Evolutionary conservation across 2,329 filamentous ascomycete genomes (phyloP), one percentile per base, ranked within the genome.

Genomic region (Cryphonectria japonica): DNA sequence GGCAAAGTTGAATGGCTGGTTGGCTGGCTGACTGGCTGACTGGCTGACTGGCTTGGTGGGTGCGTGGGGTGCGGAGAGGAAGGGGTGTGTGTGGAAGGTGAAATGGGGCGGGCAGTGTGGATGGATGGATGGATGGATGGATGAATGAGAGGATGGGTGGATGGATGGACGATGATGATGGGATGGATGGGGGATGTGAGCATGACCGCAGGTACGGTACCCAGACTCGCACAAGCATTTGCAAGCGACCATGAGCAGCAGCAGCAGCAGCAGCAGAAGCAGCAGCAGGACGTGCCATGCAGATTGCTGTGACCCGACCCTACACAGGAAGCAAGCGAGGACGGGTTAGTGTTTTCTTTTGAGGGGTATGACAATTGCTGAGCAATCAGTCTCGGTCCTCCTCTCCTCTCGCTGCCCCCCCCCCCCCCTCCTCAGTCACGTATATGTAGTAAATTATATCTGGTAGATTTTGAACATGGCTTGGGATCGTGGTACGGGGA

Each of bases 181-280:
- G 29, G 26, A 26, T 26, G 26, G 26, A 26, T 26, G 26, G 26
- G 16, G 54, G 54, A 34, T 39, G 59, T 34, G 59, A 61, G 59
- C 59, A 61, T 61, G 59, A 61, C 59, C 32, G 59, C 59, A 61
- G 59, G 59, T 61, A 61, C 59, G n/a, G 59, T 61, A 37, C 34
- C 32, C 34, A 39, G 32, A n/a, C 14, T 61, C 7, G 32, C 59
- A 61, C 32, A 61, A 32, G 26, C 34, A 34, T 37, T 19, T 34
- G 57, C 57, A 61, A 61, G 19, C 54, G 32, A 37, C 16, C 59
- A 34, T n/a, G 34, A 39, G 32, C 59, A 60, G 19, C 16, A 39
- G 32, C 59, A 61, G 22, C 34, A 34, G 3, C 34, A 34, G 34
- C 34, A 34, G 34, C 3, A 34, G 34, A 3, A 34, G 34, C 34